Percentiles rank a stretch among this genome's conserved stretches.
Evolutionary conservation across 2,329 filamentous ascomycete genomes (phyloP).

Genomic region (Lachnellula occidentalis): DNA sequence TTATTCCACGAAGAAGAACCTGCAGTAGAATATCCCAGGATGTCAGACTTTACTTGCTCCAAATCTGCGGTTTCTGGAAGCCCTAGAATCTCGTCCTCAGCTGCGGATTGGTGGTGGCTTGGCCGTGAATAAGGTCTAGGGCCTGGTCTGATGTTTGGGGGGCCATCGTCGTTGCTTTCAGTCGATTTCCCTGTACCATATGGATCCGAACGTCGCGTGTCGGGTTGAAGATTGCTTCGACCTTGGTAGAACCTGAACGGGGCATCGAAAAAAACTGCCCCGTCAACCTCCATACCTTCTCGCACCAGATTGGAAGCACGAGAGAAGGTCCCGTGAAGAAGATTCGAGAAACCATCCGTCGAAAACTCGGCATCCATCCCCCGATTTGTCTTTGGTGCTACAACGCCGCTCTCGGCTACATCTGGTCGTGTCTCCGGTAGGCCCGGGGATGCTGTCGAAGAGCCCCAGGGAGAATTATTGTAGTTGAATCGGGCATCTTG

Average conservation of each 20-base stretch:
- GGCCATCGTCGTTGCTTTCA: slow-evolving; percentile 6
- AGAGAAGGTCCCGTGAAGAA: slow-evolving; percentile 22
- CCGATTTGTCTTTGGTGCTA: neutral
- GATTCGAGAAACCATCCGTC: slow-evolving; percentile 16
- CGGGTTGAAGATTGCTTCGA: slow-evolving; percentile 20
- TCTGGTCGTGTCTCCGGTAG: slow-evolving; percentile 14
- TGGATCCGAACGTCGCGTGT: slow-evolving; percentile 8
- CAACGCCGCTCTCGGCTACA: slow-evolving; percentile 10
- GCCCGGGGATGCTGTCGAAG: slow-evolving; percentile 11
- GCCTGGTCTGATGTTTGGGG: slow-evolving; percentile 5
- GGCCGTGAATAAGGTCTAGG: slow-evolving; percentile 8
- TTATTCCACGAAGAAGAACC: slow-evolving; percentile 17
- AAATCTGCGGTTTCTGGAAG: no score
- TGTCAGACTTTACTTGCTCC: slow-evolving; percentile 13
- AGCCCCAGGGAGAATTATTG: slow-evolving; percentile 22
- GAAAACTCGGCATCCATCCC: slow-evolving; percentile 14
- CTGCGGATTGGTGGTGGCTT: neutral
- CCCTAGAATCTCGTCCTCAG: no score
- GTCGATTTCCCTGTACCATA: slow-evolving; percentile 8
- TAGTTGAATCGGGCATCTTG: slow-evolving; percentile 12
- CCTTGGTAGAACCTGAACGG: slow-evolving; percentile 22
- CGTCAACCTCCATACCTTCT: slow-evolving; percentile 25
- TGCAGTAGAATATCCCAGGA: slow-evolving; percentile 25
- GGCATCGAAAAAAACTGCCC: slow-evolving; percentile 26
- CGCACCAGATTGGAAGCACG: slow-evolving; percentile 28